These are phyloP conservation scores for Annulohypoxylon moriforme DNA, from an alignment of 495 filamentous ascomycete genomes.

Conservation along the genomic window DNA sequence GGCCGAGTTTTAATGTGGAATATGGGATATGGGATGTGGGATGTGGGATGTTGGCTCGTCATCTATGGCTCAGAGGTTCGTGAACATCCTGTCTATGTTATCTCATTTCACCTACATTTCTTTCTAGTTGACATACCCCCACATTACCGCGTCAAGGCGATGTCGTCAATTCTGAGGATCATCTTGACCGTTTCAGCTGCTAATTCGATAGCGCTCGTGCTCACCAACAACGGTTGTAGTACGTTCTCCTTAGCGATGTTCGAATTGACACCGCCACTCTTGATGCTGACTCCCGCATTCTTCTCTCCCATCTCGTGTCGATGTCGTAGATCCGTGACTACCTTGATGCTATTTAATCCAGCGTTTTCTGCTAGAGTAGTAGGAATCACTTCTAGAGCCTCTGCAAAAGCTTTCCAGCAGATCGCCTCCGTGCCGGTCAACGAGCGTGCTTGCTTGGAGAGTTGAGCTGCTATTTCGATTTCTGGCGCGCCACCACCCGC, in stretches of 20 bases:
- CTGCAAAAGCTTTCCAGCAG: conserved; percentile 98
- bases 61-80: conserved; percentile 7
- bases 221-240: conserved; percentile 93
- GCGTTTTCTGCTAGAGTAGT: conserved; percentile 98
- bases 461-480: conserved; percentile 87
- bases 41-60: conserved; percentile 10
- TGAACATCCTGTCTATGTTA: conserved; percentile 33
- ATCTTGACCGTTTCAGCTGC: conserved; percentile 99
- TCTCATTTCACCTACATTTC: conserved; percentile 36
- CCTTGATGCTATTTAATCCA: conserved; percentile 95
- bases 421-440: conserved; percentile 93
- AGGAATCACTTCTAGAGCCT: conserved; percentile 96
- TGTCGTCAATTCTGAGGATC: conserved; percentile 96
- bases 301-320: conserved; percentile 93
- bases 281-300: conserved; percentile 96
- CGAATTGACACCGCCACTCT: conserved; percentile 93
- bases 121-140: conserved; percentile 14
- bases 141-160: conserved; percentile 66
- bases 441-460: conserved; percentile 82
- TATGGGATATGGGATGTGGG: too few species aligned
- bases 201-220: conserved; percentile 95
- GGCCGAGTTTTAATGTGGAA: conserved; percentile 6
- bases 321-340: conserved; percentile 96
- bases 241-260: conserved; percentile 98
- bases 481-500: conserved; percentile 96